A percentile compares a stretch with the other conserved stretches of the same genome.
These are phyloP conservation scores for Paramyrothecium roridum DNA, from an alignment of 2,329 filamentous ascomycete species.

Conservation along the genomic window DNA sequence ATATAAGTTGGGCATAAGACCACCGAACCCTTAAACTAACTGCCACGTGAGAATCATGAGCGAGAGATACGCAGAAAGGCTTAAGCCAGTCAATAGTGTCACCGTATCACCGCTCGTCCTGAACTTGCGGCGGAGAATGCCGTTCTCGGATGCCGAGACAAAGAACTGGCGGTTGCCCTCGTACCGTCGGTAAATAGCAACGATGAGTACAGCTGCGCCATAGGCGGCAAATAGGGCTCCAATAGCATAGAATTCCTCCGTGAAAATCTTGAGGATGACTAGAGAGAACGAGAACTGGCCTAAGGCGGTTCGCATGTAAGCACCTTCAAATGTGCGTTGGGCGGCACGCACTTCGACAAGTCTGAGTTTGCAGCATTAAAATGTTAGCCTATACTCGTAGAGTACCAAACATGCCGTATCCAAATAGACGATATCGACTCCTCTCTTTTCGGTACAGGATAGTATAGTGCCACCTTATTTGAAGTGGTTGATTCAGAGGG, in stretches of 20 bases:
- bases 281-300: conserved; percentile 94
- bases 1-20: neutral
- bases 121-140: conserved; percentile 47
- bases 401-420: too few species aligned
- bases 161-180: conserved; percentile 97
- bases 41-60: conserved; percentile 54
- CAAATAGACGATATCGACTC: neutral
- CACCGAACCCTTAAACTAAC: conserved; percentile 23
- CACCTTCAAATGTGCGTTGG: conserved; percentile 94
- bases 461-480: too few species aligned
- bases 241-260: conserved; percentile 91
- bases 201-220: conserved; percentile 77
- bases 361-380: conserved; percentile 26
- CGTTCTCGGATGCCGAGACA: conserved; percentile 34
- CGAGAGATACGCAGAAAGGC: conserved; percentile 54
- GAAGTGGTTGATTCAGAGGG: too few species aligned
- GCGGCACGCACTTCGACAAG: conserved; percentile 93
- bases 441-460: too few species aligned
- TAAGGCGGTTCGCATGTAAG: conserved; percentile 91
- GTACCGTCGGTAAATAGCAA: conserved; percentile 80
- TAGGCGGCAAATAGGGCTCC: conserved; percentile 95
- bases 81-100: conserved; percentile 52
- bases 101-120: conserved; percentile 64
- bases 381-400: neutral
- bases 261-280: conserved; percentile 90